Percentiles rank a stretch among this genome's conserved stretches.
phyloP scores from a whole-genome alignment of 2,329 filamentous ascomycete species.

The Aaosphaeria pasadenensis region DNA sequence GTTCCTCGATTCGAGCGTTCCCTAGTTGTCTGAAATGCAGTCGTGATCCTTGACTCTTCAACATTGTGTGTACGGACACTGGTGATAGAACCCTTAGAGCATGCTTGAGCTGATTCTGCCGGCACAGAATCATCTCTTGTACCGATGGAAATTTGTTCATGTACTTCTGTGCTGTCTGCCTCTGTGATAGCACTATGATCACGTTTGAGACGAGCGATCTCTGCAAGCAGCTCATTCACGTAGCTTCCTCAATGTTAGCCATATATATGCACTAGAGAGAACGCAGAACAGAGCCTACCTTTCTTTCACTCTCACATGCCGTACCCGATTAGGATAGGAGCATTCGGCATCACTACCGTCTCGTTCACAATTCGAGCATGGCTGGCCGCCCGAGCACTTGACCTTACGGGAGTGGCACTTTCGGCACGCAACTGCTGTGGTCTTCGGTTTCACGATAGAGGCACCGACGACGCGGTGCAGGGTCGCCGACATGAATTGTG shows the following conservation, averaged over 20 bases:
- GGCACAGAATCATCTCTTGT: no score
- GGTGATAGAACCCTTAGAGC: not conserved
- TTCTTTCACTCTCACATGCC: slow-evolving; percentile 24
- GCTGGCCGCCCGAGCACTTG: slow-evolving; percentile 31
- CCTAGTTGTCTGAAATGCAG: no score
- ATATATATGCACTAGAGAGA: no score
- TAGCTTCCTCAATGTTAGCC: slow-evolving; percentile 11
- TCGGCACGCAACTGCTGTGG: slow-evolving; percentile 6
- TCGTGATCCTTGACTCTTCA: not conserved
- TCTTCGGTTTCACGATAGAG: no score
- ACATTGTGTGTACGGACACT: not conserved
- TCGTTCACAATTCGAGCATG: slow-evolving; percentile 25
- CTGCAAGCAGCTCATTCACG: slow-evolving; percentile 21
- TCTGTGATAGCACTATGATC: not conserved
- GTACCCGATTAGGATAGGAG: slow-evolving; percentile 23
- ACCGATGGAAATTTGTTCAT: no score
- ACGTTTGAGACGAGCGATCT: slow-evolving; percentile 22
- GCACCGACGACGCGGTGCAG: no score
- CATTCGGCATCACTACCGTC: slow-evolving; percentile 15
- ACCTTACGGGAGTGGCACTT: slow-evolving; percentile 29
- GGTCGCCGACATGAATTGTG: no score
- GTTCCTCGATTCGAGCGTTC: not conserved
- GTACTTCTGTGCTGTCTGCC: slow-evolving; percentile 4
- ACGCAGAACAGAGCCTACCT: no score
- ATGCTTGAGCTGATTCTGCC: no score